Conservation (phyloP, 2,329 filamentous ascomycete genomes). For the Xylariaceae sp. region DNA sequence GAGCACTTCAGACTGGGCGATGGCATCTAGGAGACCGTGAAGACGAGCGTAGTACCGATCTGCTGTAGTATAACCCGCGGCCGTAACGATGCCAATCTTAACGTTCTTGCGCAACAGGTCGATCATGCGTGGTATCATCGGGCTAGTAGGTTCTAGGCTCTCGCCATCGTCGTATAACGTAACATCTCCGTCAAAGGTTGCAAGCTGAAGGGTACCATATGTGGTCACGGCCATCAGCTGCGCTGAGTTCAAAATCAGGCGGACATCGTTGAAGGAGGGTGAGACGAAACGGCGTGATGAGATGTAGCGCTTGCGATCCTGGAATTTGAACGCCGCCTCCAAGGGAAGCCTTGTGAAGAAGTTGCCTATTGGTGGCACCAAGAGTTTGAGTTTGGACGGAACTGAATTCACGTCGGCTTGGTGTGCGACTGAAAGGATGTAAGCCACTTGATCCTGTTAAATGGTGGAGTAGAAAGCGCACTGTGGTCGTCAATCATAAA, state of each 20-base stretch:
- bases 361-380: slow-evolving; percentile 88
- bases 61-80: slow-evolving; percentile 90
- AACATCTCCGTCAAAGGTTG: slow-evolving; percentile 97
- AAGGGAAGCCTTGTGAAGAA: slow-evolving; percentile 91
- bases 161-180: slow-evolving; percentile 93
- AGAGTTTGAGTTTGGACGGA: slow-evolving; percentile 87
- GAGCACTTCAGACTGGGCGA: slow-evolving; percentile 65
- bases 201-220: slow-evolving; percentile 74
- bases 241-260: slow-evolving; percentile 90
- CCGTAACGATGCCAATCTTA: slow-evolving; percentile 93
- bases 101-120: slow-evolving; percentile 79
- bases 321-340: slow-evolving; percentile 88
- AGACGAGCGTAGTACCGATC: slow-evolving; percentile 86
- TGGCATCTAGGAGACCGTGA: slow-evolving; percentile 82
- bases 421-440: slow-evolving; percentile 64
- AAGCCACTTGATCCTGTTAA: slow-evolving; percentile 9
- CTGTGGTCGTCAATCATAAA: slow-evolving; percentile 90
- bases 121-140: slow-evolving; percentile 72
- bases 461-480: slow-evolving; percentile 45
- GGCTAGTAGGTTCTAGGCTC: slow-evolving; percentile 75
- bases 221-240: slow-evolving; percentile 90
- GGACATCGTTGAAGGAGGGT: slow-evolving; percentile 95
- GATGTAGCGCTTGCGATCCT: slow-evolving; percentile 85
- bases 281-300: slow-evolving; percentile 91
- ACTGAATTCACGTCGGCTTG: slow-evolving; percentile 68